A percentile compares a stretch with the other conserved stretches of the same genome.
Evolutionary conservation across 2,329 filamentous ascomycete genomes (phyloP).

Genomic region (Colletotrichum godetiae): DNA sequence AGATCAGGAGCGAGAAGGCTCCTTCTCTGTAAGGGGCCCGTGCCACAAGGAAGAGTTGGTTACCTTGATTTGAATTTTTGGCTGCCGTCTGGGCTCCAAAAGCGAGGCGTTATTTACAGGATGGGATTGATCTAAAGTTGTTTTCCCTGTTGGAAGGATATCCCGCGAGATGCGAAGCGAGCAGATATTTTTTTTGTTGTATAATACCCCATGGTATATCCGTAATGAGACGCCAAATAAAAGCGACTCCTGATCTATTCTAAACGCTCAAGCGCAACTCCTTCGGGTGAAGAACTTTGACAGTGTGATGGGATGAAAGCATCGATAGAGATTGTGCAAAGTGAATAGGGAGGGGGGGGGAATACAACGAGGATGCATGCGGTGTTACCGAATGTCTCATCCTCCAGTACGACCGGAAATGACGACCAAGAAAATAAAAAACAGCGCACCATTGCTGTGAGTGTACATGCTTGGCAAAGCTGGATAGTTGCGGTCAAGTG

Average conservation of each 20-base stretch:
- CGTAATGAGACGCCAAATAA: slow-evolving; percentile 18
- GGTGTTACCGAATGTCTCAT: slow-evolving; percentile 21
- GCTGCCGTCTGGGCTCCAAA: neutral
- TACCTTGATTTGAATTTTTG: slow-evolving; percentile 18
- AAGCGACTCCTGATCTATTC: slow-evolving; percentile 9
- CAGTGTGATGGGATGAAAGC: neutral
- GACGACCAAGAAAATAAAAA: neutral
- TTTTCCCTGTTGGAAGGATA: slow-evolving; percentile 29
- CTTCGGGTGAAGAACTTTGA: no score
- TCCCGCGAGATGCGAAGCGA: slow-evolving; percentile 31
- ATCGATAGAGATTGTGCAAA: neutral
- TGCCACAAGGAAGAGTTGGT: slow-evolving; percentile 15
- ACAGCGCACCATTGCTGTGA: slow-evolving; percentile 5
- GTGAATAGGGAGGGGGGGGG: neutral
- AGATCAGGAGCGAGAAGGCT: slow-evolving; percentile 33
- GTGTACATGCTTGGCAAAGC: slow-evolving; percentile 13
- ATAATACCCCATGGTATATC: slow-evolving; percentile 29
- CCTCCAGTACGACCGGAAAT: slow-evolving; percentile 4
- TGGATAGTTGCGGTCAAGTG: slow-evolving; percentile 8
- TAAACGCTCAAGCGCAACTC: no score
- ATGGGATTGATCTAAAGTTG: slow-evolving; percentile 17
- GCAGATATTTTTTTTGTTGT: slow-evolving; percentile 22
- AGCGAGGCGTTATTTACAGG: slow-evolving; percentile 35
- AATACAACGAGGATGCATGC: neutral
- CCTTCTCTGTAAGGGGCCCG: slow-evolving; percentile 10